Percentiles rank a stretch among this genome's conserved stretches.
These are phyloP conservation scores for Aphanomyces astaci DNA, from an alignment of 352 stramenopile species.

Conservation along the genomic window DNA sequence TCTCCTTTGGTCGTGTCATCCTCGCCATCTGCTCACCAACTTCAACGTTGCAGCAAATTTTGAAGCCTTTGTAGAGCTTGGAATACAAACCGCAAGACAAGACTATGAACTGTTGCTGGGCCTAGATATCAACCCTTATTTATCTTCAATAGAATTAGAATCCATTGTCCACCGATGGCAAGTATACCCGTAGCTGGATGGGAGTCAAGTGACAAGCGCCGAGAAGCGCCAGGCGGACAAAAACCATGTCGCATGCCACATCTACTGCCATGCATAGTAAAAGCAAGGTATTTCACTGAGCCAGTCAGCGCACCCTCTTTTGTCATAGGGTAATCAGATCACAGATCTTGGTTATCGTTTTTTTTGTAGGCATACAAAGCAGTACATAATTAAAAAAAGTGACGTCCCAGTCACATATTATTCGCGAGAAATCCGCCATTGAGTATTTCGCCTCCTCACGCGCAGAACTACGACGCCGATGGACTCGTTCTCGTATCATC, in stretches of 20 bases:
- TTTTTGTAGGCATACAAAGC: background rate
- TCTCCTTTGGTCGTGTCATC: background rate
- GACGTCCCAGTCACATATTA: background rate
- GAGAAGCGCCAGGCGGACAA: background rate
- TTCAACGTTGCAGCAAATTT: conserved; percentile 1
- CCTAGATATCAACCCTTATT: background rate
- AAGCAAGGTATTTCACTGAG: background rate
- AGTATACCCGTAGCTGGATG: background rate
- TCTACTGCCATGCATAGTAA: background rate
- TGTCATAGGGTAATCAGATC: conserved; percentile 4
- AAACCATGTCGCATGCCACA: conserved; percentile 16
- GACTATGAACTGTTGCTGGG: background rate
- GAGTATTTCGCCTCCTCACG: conserved; percentile 5
- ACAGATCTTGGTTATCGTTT: background rate
- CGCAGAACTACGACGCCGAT: background rate
- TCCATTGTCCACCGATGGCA: background rate
- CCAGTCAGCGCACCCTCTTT: conserved; percentile 11
- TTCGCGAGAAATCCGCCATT: background rate
- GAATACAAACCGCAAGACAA: background rate
- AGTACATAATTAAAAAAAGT: background rate
- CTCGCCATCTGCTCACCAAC: background rate
- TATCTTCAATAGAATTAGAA: background rate
- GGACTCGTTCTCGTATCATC: conserved; percentile 14
- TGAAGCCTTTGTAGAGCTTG: background rate
- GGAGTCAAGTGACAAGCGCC: background rate